Conservation (phyloP, 2,329 filamentous ascomycete species). For the Ascomycota sp. region DNA sequence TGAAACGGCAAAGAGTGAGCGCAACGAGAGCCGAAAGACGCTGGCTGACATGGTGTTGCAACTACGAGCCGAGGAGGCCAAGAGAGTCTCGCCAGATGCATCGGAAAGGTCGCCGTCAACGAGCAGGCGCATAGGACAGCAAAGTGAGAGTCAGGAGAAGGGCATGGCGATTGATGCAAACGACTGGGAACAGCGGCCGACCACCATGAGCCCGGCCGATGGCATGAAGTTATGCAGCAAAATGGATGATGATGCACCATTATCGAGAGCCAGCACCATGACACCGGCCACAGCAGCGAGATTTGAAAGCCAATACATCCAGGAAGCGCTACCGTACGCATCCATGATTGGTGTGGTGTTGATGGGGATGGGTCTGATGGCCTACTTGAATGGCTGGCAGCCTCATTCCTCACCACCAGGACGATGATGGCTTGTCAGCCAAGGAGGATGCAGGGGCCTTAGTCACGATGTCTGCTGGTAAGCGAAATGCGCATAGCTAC, state of each 20-base stretch:
- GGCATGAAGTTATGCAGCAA: conserved; percentile 11
- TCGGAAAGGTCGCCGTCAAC: conserved; percentile 18
- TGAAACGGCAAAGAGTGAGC: conserved; percentile 61
- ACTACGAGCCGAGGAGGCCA: conserved; percentile 47
- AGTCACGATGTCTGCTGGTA: no score
- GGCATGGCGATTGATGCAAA: background rate
- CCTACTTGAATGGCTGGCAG: conserved; percentile 71
- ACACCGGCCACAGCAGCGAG: conserved; percentile 20
- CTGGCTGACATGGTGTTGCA: conserved; percentile 76
- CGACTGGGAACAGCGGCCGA: background rate
- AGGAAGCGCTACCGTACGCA: conserved; percentile 48
- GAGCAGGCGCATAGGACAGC: conserved; percentile 2
- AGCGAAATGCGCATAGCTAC: no score
- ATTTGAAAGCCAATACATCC: conserved; percentile 23
- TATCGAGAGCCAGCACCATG: conserved; percentile 28
- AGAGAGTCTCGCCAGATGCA: conserved; percentile 21
- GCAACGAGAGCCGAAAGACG: conserved; percentile 48
- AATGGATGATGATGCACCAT: conserved; percentile 17
- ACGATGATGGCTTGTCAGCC: conserved; percentile 6
- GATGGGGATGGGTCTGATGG: conserved; percentile 67
- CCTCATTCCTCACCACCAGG: conserved; percentile 13
- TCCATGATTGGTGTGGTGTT: conserved; percentile 69
- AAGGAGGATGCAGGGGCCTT: background rate
- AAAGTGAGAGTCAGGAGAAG: conserved; percentile 3
- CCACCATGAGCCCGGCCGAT: background rate